Base-by-base conservation (phyloP, 495 filamentous ascomycete genomes). In the Usnea hakonensis region DNA sequence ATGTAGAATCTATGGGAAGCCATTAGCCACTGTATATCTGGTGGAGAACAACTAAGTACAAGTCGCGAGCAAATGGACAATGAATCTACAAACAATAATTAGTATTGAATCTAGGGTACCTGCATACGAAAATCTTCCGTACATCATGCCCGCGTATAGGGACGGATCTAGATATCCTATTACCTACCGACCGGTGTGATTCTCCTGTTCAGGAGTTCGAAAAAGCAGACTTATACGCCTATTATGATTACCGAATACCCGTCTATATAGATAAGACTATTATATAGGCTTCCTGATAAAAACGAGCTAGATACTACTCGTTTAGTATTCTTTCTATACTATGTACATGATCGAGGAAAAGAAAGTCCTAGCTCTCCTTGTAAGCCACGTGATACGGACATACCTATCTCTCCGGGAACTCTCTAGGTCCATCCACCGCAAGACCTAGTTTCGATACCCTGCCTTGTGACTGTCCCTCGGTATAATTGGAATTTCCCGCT, bases 281-380 rank as follows among this genome's bases (percentile, higher is more conserved):
- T 60, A 60, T 9, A 60, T 30, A 13, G 57, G 48, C 57, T 28
- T 60, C 41, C 57, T 60, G 6, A 35, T 23, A 19, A 60, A 60
- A 36, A 60, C 28, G 33, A 40, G 16, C 32, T n/a, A 9, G 57
- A 60, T 60, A 13, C 41, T 26, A 21, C 46, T 32, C 28, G 40
- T 40, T 60, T 50, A 21, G 43, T 40, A n/a, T 60, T 50, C 33
- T 50, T 5, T 60, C 41, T 60, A 23, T 60, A 35, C 28, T 60
- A 17, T 60, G 41, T 13, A 60, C 28, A n/a, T 60, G 23, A 23
- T 60, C 23, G 28, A 52, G 57, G 41, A 60, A 60, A 37, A 60
- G 43, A 37, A 32, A 48, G 11, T 35, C 28, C 43, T 48, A 17
- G 41, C 57, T 60, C 41, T 60, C 23, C 57, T 60, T 9, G 48